Conservation (phyloP, 2,329 filamentous ascomycete genomes). For the Claviceps pusilla region DNA sequence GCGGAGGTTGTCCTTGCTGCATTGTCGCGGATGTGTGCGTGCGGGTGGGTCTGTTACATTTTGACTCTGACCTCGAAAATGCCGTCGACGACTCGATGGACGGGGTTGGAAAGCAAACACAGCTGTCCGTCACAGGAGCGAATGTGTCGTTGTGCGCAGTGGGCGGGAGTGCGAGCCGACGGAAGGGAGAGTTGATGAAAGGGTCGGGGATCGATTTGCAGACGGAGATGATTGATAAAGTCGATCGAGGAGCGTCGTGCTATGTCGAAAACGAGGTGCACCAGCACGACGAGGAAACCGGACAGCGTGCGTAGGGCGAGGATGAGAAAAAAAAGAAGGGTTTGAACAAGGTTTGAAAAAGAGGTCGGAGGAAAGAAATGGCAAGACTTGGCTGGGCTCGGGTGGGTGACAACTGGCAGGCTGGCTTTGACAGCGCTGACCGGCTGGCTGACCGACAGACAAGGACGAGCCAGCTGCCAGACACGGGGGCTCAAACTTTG, state of each 20-base stretch:
- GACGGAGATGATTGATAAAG: too few species aligned
- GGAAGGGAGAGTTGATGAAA: neutral
- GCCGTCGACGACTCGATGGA: neutral
- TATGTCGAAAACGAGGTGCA: neutral
- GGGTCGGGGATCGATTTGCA: neutral
- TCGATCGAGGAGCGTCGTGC: neutral
- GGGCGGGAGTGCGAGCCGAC: neutral
- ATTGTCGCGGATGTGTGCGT: slow-evolving; percentile 21
- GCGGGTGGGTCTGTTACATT: slow-evolving; percentile 25
- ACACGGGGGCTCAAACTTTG: too few species aligned
- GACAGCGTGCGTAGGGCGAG: neutral
- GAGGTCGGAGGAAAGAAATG: too few species aligned
- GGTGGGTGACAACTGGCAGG: too few species aligned
- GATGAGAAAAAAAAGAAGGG: neutral
- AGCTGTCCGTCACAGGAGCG: neutral
- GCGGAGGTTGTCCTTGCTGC: slow-evolving; percentile 24
- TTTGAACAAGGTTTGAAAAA: too few species aligned
- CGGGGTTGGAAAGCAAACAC: neutral
- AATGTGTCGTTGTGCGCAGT: neutral
- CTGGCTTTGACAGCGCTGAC: too few species aligned
- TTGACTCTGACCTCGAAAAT: slow-evolving; percentile 14
- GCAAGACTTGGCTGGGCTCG: neutral
- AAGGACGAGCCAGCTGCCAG: too few species aligned
- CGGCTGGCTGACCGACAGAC: neutral
- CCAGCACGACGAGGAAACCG: neutral